Conservation (phyloP, 2,329 filamentous ascomycete species). For the Nannizziopsis barbatae region DNA sequence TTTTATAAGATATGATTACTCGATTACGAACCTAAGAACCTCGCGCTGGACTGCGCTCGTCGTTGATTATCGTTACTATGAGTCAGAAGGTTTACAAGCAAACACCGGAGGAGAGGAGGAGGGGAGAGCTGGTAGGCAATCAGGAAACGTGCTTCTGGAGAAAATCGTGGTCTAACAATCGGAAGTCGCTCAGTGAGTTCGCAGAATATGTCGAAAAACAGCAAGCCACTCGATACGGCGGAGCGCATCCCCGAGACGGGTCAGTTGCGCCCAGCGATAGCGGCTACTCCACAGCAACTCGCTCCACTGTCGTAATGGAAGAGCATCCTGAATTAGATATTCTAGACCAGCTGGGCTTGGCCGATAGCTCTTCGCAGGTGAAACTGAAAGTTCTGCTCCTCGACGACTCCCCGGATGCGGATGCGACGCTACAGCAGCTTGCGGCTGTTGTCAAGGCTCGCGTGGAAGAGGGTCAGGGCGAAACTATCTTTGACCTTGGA, state of each 20-base stretch:
- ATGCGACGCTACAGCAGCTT: constrained; percentile 53
- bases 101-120: constrained; percentile 65
- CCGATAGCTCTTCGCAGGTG: constrained; percentile 50
- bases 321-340: constrained; percentile 85
- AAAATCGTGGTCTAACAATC: not conserved
- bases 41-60: constrained; percentile 7
- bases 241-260: constrained; percentile 15
- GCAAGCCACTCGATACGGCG: constrained; percentile 47
- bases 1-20: constrained; percentile 15
- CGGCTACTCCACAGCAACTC: constrained; percentile 30
- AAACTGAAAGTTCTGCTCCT: constrained; percentile 68
- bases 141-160: not conserved
- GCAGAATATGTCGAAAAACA: constrained; percentile 96
- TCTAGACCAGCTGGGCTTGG: constrained; percentile 64
- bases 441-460: constrained; percentile 55
- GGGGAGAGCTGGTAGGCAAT: constrained; percentile 65
- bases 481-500: constrained; percentile 83
- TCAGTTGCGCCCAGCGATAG: constrained; percentile 32
- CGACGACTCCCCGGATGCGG: constrained; percentile 41
- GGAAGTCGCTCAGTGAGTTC: constrained; percentile 78
- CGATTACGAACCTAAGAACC: constrained; percentile 13
- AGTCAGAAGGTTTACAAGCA: constrained; percentile 42
- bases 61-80: constrained; percentile 20
- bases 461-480: constrained; percentile 72
- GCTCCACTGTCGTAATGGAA: constrained; percentile 34